Base-by-base conservation (phyloP, 495 filamentous ascomycete species). In the Monascus purpureus region DNA sequence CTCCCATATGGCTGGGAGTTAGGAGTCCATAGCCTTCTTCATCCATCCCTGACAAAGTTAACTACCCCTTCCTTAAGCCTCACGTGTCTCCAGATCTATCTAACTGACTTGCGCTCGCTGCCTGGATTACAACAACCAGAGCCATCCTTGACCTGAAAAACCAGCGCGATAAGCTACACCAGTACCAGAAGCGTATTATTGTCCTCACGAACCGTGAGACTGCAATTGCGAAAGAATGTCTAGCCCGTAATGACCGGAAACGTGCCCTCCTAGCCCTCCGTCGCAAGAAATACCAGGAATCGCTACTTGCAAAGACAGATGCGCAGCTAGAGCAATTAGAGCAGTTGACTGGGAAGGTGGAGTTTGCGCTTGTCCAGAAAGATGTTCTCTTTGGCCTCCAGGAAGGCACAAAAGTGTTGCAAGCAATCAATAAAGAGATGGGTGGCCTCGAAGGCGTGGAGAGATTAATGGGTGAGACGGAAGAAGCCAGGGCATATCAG, bases 91-190 rank as follows among this genome's bases (percentile, higher is more conserved):
- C n/a, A n/a, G n/a, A n/a, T n/a, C n/a, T n/a, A n/a, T n/a, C n/a
- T n/a, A n/a, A n/a, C n/a, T n/a, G n/a, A n/a, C n/a, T n/a, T n/a
- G n/a, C n/a, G n/a, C n/a, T n/a, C n/a, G n/a, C n/a, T n/a, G n/a
- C n/a, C n/a, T n/a, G n/a, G n/a, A 11, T 5, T 22, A 6, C 6
- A 16, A 20, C 13, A 7, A 8, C 0, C 50, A 88, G 81, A 47
- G 90, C 90, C 22, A 95, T 96, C 53, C 78, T 95, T 36, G 85
- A 96, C 60, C 75, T 97, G 52, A 96, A 96, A 56, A 81, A 76
- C 61, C 92, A 97, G 59, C 87, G 90, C 50, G 90, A 97, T 67
- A 86, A 82, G 46, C 82, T 96, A 1, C 84, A 86, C 40, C 82
- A 92, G 46, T 95, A 97, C 59, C 85, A 93, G 52, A 75, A 77